Evolutionary conservation across 2,329 filamentous ascomycete genomes (phyloP), one percentile per base, ranked within the genome.

Genomic region (Dactylellina parvicollis): DNA sequence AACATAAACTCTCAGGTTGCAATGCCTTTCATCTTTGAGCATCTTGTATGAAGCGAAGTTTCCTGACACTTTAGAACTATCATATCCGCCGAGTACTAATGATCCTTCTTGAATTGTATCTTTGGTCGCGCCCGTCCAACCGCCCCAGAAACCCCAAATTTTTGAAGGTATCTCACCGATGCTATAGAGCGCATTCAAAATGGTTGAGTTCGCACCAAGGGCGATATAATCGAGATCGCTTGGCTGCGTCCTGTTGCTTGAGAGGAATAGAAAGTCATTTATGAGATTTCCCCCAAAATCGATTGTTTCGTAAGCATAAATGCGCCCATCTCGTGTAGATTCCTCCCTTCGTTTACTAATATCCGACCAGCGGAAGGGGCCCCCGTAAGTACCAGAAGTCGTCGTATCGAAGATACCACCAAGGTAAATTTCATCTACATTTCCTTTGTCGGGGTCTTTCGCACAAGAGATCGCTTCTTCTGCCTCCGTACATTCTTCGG

Each of bases 41-140:
- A 55, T 38, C 4, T 55, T 8, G 12, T 38, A 55, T 10, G 50
- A 55, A 3, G 30, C 50, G 24, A 55, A 55, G 18, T 16, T 55
- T 10, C 57, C 34, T 18, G 56, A 62, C 16, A 72, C 40, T 18
- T 56, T 59, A 4, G 57, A 22, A 28, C 60, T 57, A 52, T 72
- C 67, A n/a, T 65, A 72, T 3, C 67, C 67, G 12, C 67, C 67
- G 9, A 72, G 50, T 12, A 65, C 59, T 16, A 72, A 16, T 4
- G 59, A 64, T 3, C 67, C 67, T 22, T 64, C 47, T 12, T 36
- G 44, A 40, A 34, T 28, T 2, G 59, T 72, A 32, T 65, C 50
- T 28, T 42, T 24, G 9, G 59, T 72, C 2, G 30, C 67, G 20
- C 66, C 66, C 2, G 59, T 62, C 66, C 66, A 65, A 2, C 67